Percentiles rank a stretch among this genome's conserved stretches.
These are phyloP conservation scores for Fusarium sp. DNA, from an alignment of 2,329 filamentous ascomycete genomes.

Conservation along the genomic window DNA sequence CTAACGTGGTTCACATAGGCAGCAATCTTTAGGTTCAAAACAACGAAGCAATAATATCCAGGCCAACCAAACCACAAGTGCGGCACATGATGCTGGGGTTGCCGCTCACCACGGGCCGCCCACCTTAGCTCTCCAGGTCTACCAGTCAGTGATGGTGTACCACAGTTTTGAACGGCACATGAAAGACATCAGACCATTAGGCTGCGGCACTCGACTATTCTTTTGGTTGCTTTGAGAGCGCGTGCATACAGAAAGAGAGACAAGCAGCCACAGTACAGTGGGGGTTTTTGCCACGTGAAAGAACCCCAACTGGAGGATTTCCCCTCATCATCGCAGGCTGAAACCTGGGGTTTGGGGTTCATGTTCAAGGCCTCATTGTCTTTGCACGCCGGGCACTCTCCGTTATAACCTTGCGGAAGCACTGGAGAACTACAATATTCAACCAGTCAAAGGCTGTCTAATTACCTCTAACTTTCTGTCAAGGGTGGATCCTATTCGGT, in stretches of 20 bases:
- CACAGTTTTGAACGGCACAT: slow-evolving; percentile 28
- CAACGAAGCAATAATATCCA: slow-evolving; percentile 7
- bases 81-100: slow-evolving; percentile 37
- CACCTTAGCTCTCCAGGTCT: slow-evolving; percentile 19
- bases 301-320: slow-evolving; percentile 14
- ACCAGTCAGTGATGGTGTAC: slow-evolving; percentile 3
- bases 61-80: slow-evolving; percentile 15
- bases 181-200: slow-evolving; percentile 29
- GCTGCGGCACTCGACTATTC: slow-evolving; percentile 28
- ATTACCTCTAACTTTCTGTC: slow-evolving; percentile 35
- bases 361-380: slow-evolving; percentile 10
- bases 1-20: neutral
- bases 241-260: slow-evolving; percentile 10
- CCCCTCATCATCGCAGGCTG: slow-evolving; percentile 30
- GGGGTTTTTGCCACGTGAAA: slow-evolving; percentile 28
- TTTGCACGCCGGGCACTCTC: slow-evolving; percentile 32
- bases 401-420: slow-evolving; percentile 22
- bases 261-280: slow-evolving; percentile 14
- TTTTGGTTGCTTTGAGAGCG: slow-evolving; percentile 4
- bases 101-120: slow-evolving; percentile 14
- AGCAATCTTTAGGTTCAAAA: slow-evolving; percentile 8
- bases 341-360: slow-evolving; percentile 32
- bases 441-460: slow-evolving; percentile 42
- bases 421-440: slow-evolving; percentile 22
- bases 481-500: slow-evolving; percentile 44